phyloP scores from a whole-genome alignment of 2,329 filamentous ascomycete species.

The Fusarium sterilihyphosum region DNA sequence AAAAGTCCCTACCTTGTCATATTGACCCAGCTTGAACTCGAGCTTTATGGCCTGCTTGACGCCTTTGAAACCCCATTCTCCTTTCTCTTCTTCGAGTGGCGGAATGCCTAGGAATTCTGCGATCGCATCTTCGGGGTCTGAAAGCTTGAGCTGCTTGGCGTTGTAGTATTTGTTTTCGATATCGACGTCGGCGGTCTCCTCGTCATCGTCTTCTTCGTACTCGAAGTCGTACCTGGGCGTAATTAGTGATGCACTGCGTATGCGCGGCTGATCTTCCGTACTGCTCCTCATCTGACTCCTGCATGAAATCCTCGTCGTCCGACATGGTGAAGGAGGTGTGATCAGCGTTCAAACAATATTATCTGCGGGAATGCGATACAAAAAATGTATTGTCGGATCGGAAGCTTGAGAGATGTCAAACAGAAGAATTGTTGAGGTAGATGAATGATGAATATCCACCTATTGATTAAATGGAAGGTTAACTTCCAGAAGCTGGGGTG shows the following conservation, averaged over 20 bases:
- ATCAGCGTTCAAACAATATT: neutral
- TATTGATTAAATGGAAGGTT: neutral
- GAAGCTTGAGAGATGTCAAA: neutral
- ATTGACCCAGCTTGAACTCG: conserved; percentile 91
- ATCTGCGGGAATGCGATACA: neutral
- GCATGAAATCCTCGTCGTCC: conserved; percentile 62
- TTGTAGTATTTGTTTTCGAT: conserved; percentile 99
- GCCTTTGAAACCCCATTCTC: conserved; percentile 98
- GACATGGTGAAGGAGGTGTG: conserved; percentile 53
- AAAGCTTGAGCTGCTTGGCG: conserved; percentile 93
- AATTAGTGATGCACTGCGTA: conserved; percentile 28
- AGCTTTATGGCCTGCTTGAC: conserved; percentile 98
- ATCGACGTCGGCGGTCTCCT: conserved; percentile 87
- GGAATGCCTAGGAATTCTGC: conserved; percentile 93
- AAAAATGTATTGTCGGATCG: neutral
- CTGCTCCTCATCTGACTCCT: conserved; percentile 60
- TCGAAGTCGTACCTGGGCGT: conserved; percentile 85
- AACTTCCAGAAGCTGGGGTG: conserved; percentile 30
- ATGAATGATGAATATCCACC: conserved; percentile 17
- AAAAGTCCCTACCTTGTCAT: conserved; percentile 72
- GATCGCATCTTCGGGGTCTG: conserved; percentile 88
- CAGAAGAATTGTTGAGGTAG: conserved; percentile 4
- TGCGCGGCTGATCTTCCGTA: conserved; percentile 35
- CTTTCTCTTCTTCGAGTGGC: conserved; percentile 86
- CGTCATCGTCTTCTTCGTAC: conserved; percentile 92